Percentiles rank a stretch among this genome's conserved stretches.
Evolutionary conservation across 768 basidiomycete genomes (phyloP).

Genomic region (Cyathus striatus): DNA sequence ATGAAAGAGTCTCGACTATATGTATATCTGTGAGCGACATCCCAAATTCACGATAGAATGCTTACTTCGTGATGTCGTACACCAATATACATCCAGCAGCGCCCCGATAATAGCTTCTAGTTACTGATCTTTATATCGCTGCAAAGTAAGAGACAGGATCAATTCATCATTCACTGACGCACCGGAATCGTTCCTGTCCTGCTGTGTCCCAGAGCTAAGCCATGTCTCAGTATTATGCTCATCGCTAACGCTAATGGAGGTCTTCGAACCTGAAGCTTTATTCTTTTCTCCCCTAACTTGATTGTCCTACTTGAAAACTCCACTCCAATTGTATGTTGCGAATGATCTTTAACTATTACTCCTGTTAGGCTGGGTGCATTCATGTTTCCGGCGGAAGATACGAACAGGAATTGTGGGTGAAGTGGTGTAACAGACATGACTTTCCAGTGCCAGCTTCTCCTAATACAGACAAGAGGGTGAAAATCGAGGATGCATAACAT

Average conservation of each 20-base stretch:
- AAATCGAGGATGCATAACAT: no score
- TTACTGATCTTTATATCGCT: conserved; percentile 61
- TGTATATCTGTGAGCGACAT: conserved; percentile 3
- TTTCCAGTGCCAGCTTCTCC: conserved; percentile 98
- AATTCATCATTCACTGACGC: conserved; percentile 10
- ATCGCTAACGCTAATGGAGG: neutral
- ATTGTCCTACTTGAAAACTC: conserved; percentile 96
- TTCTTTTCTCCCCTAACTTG: conserved; percentile 88
- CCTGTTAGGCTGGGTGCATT: conserved; percentile 6
- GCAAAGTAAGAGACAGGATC: neutral
- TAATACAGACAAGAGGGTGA: no score
- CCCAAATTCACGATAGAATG: conserved; percentile 4
- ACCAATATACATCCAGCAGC: conserved; percentile 90
- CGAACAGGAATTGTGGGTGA: conserved; percentile 93
- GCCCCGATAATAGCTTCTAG: conserved; percentile 93
- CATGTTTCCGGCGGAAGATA: conserved; percentile 10
- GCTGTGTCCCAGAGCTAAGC: conserved; percentile 92
- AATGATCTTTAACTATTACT: conserved; percentile 82
- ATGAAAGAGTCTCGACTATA: conserved; percentile 81
- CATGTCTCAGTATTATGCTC: neutral
- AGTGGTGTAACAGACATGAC: conserved; percentile 94
- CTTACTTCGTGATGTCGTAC: conserved; percentile 88
- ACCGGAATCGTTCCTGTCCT: conserved; percentile 94
- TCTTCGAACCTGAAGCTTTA: conserved; percentile 79
- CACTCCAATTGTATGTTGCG: conserved; percentile 97